Percentiles rank a stretch among this genome's conserved stretches.
Conservation (phyloP, 148 eudicot genomes). For the Vaccinium vitisidaea region DNA sequence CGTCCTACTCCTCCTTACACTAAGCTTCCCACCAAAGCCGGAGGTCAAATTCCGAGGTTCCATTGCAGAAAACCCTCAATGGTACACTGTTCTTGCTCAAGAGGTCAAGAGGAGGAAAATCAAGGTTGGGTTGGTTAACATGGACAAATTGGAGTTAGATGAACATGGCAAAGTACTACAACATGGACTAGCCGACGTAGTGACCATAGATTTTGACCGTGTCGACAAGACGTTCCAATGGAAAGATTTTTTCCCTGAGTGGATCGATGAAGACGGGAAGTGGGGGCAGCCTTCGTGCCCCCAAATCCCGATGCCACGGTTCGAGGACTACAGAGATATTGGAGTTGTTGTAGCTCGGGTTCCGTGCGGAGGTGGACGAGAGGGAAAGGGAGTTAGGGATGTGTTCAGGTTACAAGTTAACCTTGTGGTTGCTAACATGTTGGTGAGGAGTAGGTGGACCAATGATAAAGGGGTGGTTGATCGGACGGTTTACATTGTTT, state of each 20-base stretch:
- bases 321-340: constrained; percentile 30
- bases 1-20: too few species aligned
- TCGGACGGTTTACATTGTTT: constrained; percentile 40
- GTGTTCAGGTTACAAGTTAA: constrained; percentile 66
- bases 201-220: constrained; percentile 32
- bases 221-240: constrained; percentile 30
- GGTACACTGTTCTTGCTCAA: constrained; percentile 35
- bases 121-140: constrained; percentile 56
- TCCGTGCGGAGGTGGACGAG: constrained; percentile 31
- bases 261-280: constrained; percentile 50
- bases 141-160: neutral
- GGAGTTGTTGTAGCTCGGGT: constrained; percentile 58
- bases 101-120: constrained; percentile 17
- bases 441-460: constrained; percentile 24
- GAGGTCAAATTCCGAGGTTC: too few species aligned
- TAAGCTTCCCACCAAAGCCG: too few species aligned
- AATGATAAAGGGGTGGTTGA: constrained; percentile 17
- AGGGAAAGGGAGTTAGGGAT: constrained; percentile 43
- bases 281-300: constrained; percentile 40
- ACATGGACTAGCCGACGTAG: constrained; percentile 23
- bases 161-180: too few species aligned
- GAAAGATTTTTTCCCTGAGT: constrained; percentile 54
- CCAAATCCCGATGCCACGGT: constrained; percentile 54
- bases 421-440: constrained; percentile 50
- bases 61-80: constrained; percentile 20